Evolutionary conservation across 306 rosid genomes (phyloP).

Genomic region (Astragalus glycyphyllos): DNA sequence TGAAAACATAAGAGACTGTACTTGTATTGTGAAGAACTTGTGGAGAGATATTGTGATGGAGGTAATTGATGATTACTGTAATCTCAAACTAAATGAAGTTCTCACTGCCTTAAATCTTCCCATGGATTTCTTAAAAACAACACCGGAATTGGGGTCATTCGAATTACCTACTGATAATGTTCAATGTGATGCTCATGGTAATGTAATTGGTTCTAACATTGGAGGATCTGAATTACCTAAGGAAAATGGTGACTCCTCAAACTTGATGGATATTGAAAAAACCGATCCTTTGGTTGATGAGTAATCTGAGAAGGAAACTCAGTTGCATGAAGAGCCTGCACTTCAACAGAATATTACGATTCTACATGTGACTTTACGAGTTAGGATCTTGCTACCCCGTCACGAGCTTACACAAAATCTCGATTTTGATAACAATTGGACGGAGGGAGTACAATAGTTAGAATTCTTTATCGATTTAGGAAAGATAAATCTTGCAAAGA

Average conservation of each 20-base stretch:
- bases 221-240: not conserved
- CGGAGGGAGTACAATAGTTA: not conserved
- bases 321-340: conserved; percentile 33
- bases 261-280: conserved; percentile 34
- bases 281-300: conserved; percentile 26
- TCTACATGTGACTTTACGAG: no score
- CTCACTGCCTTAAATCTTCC: conserved; percentile 45
- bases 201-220: no score
- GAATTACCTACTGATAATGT: no score
- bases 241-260: conserved; percentile 21
- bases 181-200: no score
- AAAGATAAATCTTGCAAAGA: conserved; percentile 32
- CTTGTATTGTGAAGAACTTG: no score
- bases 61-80: no score
- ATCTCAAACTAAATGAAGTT: conserved; percentile 38
- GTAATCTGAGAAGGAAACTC: conserved; percentile 33
- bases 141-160: conserved; percentile 31
- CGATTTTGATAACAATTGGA: no score
- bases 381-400: no score
- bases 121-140: conserved; percentile 75
- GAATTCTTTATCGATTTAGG: conserved; percentile 15
- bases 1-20: no score
- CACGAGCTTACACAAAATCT: no score
- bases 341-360: no score
- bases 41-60: no score